Percentiles rank a stretch among this genome's conserved stretches.
phyloP scores from a whole-genome alignment of 2,329 filamentous ascomycete species.

The Talaromyces sp. region DNA sequence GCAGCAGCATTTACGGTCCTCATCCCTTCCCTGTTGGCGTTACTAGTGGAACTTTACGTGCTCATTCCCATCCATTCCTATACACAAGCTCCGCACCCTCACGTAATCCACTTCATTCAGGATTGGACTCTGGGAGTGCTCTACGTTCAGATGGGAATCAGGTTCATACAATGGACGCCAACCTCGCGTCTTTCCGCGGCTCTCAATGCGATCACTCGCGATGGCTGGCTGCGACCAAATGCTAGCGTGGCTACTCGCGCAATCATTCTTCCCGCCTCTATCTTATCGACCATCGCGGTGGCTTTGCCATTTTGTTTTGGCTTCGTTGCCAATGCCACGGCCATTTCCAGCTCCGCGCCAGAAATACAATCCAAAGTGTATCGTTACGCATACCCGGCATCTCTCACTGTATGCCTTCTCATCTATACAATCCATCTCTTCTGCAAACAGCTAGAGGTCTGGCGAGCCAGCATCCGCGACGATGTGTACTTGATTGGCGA shows the following conservation, averaged over 20 bases:
- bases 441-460: constrained; percentile 58
- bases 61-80: constrained; percentile 82
- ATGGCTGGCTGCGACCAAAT: constrained; percentile 75
- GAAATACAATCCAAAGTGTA: constrained; percentile 44
- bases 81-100: constrained; percentile 38
- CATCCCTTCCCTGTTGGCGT: constrained; percentile 72
- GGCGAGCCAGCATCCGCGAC: constrained; percentile 78
- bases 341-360: constrained; percentile 24
- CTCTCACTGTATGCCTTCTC: constrained; percentile 50
- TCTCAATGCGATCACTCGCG: constrained; percentile 64
- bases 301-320: constrained; percentile 59
- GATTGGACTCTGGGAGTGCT: constrained; percentile 90
- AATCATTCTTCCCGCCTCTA: constrained; percentile 70
- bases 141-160: constrained; percentile 74
- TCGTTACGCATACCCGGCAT: constrained; percentile 68
- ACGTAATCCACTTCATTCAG: constrained; percentile 72
- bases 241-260: constrained; percentile 72
- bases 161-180: constrained; percentile 62
- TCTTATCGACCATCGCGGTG: constrained; percentile 59
- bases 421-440: constrained; percentile 35
- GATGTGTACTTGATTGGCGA: constrained; percentile 97
- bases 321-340: constrained; percentile 41
- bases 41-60: constrained; percentile 81
- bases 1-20: constrained; percentile 69
- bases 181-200: constrained; percentile 68